These are phyloP conservation scores for Cladophialophora carrionii DNA, from an alignment of 2,329 filamentous ascomycete species.

Conservation along the genomic window DNA sequence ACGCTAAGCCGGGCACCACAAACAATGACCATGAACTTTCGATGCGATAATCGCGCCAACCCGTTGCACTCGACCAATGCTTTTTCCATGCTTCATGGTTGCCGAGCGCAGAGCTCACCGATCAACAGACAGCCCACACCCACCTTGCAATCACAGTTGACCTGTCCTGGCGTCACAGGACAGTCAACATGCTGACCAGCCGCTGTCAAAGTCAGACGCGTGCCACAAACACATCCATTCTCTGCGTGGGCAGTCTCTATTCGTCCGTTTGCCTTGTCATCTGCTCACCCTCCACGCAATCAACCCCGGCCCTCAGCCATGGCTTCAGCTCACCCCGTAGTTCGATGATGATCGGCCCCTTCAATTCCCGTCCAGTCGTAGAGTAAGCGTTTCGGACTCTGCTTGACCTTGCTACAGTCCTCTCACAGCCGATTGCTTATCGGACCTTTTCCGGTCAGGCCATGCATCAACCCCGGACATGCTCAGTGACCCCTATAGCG, in stretches of 20 bases:
- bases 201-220: background rate
- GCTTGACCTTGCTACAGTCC: background rate
- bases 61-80: background rate
- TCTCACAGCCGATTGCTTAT: conserved; percentile 11
- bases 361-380: background rate
- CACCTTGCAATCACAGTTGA: conserved; percentile 1
- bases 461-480: conserved; percentile 1
- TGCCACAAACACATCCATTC: background rate
- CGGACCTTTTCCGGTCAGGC: conserved; percentile 8
- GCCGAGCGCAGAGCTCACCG: background rate
- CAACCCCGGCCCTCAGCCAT: background rate
- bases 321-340: background rate
- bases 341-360: conserved; percentile 8
- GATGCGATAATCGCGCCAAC: background rate
- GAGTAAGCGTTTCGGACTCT: background rate
- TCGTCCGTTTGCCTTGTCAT: background rate
- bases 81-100: background rate
- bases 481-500: background rate
- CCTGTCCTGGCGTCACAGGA: background rate
- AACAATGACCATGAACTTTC: background rate
- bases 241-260: background rate
- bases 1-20: background rate
- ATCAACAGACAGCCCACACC: conserved; percentile 4
- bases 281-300: background rate
- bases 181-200: background rate